Base-by-base conservation (phyloP, 441 rosid species). In the Syzygium malaccense region DNA sequence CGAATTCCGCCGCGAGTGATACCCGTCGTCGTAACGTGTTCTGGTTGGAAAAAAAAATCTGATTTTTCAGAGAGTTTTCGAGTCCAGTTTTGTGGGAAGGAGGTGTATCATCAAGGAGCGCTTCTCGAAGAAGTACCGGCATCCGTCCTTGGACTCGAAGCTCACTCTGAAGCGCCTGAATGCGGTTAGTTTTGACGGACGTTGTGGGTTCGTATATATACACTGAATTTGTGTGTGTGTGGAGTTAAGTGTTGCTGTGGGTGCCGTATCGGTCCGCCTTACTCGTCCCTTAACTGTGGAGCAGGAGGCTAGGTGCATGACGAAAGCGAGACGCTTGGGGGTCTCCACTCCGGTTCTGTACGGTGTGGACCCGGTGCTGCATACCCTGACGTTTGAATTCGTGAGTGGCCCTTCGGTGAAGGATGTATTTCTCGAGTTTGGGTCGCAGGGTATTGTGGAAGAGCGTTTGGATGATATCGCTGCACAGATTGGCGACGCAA, bases 51-150 rank as follows among this genome's bases (percentile, higher is more conserved):
- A 28, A 7, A n/a, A 54, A 87, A 80, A 33, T n/a, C 55, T 28
- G 19, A 26, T 51, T 88, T 86, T 91, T 62, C 92, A 98, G 99
- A 95, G 97, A 66, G 96, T 98, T 85, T 98, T 96, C 51, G 97
- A 95, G 91, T 95, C 97, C 18, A 91, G 86, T 32, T 98, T 98
- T 90, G 97, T 92, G 20, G 99, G 98, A 85, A 96, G 94, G 91
- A 93, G 89, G 88, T 97, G 94, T 28, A 90, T 97, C 11, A 89
- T 98, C 60, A 98, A 98, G 93, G 99, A 97, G 87, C 94, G 99
- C 12, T 98, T 98, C 94, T 96, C 99, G 2, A 98, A 98, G 94
- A 96, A 97, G 91, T 98, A 97, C 90, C 92, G 99, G 91, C 99
- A 97, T 88, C 99, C 99, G 8, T 68, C 94, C 90, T 86, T 98